These are phyloP conservation scores for Populus nigra DNA, from an alignment of 345 rosid species.

Conservation along the genomic window DNA sequence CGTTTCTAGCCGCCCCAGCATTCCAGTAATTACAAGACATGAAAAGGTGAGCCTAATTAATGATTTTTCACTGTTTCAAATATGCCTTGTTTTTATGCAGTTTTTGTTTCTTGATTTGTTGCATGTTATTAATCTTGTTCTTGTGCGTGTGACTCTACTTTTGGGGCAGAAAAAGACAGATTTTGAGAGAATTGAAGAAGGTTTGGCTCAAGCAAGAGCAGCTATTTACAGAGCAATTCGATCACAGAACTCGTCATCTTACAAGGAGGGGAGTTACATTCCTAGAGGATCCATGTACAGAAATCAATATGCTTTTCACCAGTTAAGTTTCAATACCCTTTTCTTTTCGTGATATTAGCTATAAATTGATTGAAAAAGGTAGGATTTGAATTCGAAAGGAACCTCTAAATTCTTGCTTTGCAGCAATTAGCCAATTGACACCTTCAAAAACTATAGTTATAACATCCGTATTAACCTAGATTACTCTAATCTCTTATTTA, in stretches of 20 bases:
- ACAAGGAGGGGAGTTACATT: slow-evolving; percentile 32
- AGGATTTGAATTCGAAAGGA: background rate
- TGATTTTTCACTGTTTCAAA: background rate
- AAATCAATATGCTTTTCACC: slow-evolving; percentile 67
- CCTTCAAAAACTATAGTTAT: no score
- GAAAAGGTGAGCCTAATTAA: background rate
- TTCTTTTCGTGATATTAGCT: no score
- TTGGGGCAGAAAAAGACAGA: slow-evolving; percentile 6
- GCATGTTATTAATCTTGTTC: background rate
- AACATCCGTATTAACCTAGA: no score
- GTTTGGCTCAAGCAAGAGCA: slow-evolving; percentile 27
- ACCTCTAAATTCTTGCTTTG: background rate
- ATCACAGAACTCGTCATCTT: slow-evolving; percentile 38
- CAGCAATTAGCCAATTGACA: no score
- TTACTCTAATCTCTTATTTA: no score
- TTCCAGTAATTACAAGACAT: background rate
- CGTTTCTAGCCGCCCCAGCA: background rate
- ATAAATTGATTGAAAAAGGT: background rate
- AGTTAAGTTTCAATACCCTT: slow-evolving; percentile 38
- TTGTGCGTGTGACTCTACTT: background rate
- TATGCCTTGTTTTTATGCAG: no score
- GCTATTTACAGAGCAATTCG: slow-evolving; percentile 42
- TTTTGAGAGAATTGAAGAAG: slow-evolving; percentile 27
- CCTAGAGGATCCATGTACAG: slow-evolving; percentile 61
- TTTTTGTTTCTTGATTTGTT: background rate